phyloP scores from a whole-genome alignment of 139 green algal species.

The Microglena sp. region DNA sequence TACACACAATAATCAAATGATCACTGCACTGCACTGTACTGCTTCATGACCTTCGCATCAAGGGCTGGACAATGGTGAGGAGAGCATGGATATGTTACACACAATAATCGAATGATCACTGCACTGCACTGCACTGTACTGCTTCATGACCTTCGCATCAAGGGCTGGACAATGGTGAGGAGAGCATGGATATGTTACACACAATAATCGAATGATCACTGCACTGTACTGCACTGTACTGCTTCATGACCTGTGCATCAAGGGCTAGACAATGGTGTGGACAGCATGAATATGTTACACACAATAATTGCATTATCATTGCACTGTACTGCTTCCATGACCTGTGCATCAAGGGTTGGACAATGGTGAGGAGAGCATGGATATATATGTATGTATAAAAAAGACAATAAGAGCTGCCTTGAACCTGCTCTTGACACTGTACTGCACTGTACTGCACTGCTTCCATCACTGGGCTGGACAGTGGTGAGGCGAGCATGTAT shows the following conservation, averaged over 20 bases:
- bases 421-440: too few relatives aligned
- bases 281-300: slow-evolving; percentile 71
- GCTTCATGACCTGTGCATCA: slow-evolving; percentile 11
- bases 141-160: slow-evolving; percentile 12
- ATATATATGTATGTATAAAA: too few relatives aligned
- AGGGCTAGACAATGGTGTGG: not conserved
- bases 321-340: slow-evolving; percentile 35
- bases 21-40: slow-evolving; percentile 61
- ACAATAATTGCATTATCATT: slow-evolving; percentile 59
- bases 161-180: not conserved
- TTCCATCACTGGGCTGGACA: too few relatives aligned
- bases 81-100: slow-evolving; percentile 71
- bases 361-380: too few relatives aligned
- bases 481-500: too few relatives aligned
- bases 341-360: not conserved
- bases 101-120: slow-evolving; percentile 60
- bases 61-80: not conserved
- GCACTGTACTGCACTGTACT: slow-evolving; percentile 55
- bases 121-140: slow-evolving; percentile 55
- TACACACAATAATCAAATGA: slow-evolving; percentile 58
- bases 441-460: too few relatives aligned
- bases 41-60: slow-evolving; percentile 12
- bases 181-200: slow-evolving; percentile 71
- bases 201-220: slow-evolving; percentile 60
- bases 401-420: too few relatives aligned